phyloP scores from a whole-genome alignment of 148 eudicot genomes.

The Cornus kousa region DNA sequence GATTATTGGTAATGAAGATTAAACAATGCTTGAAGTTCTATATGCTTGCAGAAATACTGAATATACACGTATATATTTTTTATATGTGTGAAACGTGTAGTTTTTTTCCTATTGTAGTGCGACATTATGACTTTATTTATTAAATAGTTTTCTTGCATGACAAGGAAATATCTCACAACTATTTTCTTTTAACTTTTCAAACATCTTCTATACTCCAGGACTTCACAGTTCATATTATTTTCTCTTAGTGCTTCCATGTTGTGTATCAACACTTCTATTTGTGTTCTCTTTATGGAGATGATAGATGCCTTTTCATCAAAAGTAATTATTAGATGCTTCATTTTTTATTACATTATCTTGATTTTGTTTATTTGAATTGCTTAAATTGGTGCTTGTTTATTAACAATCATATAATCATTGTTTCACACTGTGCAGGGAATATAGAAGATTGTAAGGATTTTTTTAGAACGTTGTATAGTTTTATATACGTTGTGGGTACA shows the following conservation, averaged over 20 bases:
- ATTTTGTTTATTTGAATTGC: background rate
- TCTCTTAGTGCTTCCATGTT: background rate
- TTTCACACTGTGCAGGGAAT: slow-evolving; percentile 59
- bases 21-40: background rate
- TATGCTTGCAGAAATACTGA: background rate
- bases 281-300: background rate
- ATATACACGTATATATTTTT: too few relatives aligned
- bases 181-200: background rate
- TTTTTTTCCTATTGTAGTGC: background rate
- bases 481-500: slow-evolving; percentile 73
- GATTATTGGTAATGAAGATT: background rate
- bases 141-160: background rate
- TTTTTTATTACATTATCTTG: background rate
- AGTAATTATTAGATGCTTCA: background rate
- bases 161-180: background rate
- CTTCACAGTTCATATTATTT: background rate
- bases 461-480: slow-evolving; percentile 58
- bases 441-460: slow-evolving; percentile 68
- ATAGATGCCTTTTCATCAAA: background rate
- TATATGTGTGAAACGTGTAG: background rate
- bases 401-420: slow-evolving; percentile 1
- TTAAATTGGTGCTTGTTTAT: too few relatives aligned
- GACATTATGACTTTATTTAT: background rate
- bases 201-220: background rate
- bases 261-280: background rate